Percentiles rank a stretch among this genome's conserved stretches.
phyloP scores from a whole-genome alignment of 305 asterid genomes.

The Solanum hybrid region DNA sequence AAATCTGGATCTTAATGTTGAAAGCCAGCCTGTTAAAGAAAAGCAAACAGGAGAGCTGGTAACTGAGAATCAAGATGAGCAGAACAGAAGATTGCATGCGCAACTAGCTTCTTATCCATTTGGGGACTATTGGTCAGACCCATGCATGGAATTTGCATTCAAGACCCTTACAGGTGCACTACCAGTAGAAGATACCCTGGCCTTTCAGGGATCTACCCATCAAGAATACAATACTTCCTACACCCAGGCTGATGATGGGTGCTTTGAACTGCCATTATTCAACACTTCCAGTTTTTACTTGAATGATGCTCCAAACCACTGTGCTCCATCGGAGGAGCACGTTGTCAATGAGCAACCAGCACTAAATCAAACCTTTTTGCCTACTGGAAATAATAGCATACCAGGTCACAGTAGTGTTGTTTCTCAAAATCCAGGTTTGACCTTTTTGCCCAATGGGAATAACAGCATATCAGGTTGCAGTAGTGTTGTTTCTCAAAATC shows the following conservation, averaged over 20 bases:
- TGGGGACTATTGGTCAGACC: conserved; percentile 57
- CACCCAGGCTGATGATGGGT: background rate
- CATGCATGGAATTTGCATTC: conserved; percentile 53
- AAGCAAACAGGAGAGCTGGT: conserved; percentile 13
- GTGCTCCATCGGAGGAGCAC: conserved; percentile 18
- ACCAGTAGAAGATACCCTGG: conserved; percentile 34
- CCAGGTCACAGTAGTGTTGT: conserved; percentile 18
- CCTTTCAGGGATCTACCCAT: conserved; percentile 18
- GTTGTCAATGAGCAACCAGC: conserved; percentile 16
- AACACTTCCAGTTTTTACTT: conserved; percentile 26
- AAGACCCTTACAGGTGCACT: conserved; percentile 65
- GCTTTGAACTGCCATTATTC: conserved; percentile 19
- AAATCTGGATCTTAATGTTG: background rate
- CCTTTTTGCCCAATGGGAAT: conserved; percentile 17
- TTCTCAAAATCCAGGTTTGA: conserved; percentile 21
- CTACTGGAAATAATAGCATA: conserved; percentile 19
- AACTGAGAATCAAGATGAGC: conserved; percentile 18
- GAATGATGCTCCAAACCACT: conserved; percentile 18
- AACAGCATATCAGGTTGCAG: conserved; percentile 14
- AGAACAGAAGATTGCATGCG: conserved; percentile 19
- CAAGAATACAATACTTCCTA: conserved; percentile 10
- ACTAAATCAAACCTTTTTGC: conserved; percentile 9
- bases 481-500: conserved; percentile 20
- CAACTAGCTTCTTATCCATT: conserved; percentile 26
- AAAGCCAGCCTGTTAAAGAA: background rate